Evolutionary conservation across 1,139 yeast genomes (phyloP).

Genomic region (Yamadazyma atlantica): DNA sequence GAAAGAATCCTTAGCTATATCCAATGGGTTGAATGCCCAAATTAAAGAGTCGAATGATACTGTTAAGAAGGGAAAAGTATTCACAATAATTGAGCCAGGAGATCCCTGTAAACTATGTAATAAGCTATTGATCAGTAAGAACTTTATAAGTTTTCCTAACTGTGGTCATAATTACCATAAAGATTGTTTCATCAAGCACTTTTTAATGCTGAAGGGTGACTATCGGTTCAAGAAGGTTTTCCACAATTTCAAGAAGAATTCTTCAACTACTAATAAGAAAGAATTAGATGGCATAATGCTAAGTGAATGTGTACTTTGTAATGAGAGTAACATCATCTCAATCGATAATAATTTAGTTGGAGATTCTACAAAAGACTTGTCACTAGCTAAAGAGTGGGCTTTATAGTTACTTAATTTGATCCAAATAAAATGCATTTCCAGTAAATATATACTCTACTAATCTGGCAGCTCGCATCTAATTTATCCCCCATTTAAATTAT

Average conservation of each 20-base stretch:
- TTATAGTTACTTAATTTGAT: constrained; percentile 6
- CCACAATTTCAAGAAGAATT: constrained; percentile 50
- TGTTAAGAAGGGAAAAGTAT: constrained; percentile 37
- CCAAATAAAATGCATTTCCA: no score
- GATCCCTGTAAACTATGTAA: constrained; percentile 77
- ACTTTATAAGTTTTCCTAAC: constrained; percentile 76
- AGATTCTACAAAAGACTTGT: constrained; percentile 22
- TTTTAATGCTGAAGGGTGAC: constrained; percentile 61
- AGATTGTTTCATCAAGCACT: constrained; percentile 71
- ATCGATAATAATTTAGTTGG: constrained; percentile 53
- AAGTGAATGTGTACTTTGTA: constrained; percentile 76
- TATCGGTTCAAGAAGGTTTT: constrained; percentile 65
- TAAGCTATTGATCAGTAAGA: constrained; percentile 65
- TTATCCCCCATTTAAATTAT: no score
- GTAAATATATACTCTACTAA: background rate
- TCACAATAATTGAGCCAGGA: constrained; percentile 69
- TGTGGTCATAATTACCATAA: constrained; percentile 90
- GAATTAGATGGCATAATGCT: constrained; percentile 63
- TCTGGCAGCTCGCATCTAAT: background rate
- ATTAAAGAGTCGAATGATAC: constrained; percentile 49
- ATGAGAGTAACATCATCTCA: constrained; percentile 68
- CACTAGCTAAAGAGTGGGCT: constrained; percentile 27
- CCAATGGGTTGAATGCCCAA: constrained; percentile 60
- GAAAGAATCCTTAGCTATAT: constrained; percentile 67
- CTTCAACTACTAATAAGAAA: constrained; percentile 26